Evolutionary conservation across 805 yeast genomes (phyloP), one percentile per base, ranked within the genome.

Genomic region (Ogataea paraovalis): DNA sequence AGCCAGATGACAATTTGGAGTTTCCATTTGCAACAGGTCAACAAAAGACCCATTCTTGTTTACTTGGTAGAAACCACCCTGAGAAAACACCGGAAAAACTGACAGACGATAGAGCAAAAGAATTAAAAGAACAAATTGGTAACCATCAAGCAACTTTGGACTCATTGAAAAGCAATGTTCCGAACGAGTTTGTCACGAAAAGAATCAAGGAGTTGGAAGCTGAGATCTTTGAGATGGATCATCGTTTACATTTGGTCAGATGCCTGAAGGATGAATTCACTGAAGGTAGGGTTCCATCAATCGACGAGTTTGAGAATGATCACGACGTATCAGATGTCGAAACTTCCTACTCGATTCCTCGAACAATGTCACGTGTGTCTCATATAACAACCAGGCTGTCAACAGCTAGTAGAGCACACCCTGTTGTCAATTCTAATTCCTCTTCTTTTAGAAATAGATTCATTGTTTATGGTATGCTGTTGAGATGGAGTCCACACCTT

Each of bases 401-500:
- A 4, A 36, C 49, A 9, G 33, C 28, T 8, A 46, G 52, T 23
- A 42, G 46, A 7, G 30, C 50, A 12, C 49, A 53, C 6, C 51
- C 51, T 5, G 57, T 59, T 75, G 53, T 51, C 3, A 57, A 60
- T 74, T 75, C 66, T 70, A 51, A 50, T 22, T 23, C 54, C 2
- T 62, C 67, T 1, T 55, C 61, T 8, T 65, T 54, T 41, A 49
- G 76, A 50, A 90, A 92, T 59, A 70, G 92, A 44, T 90, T 85
- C 61, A 81, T 85, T 51, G 70, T 90, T 32, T 94, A 89, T 59
- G 82, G 85, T 50, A 74, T 88, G 63, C 78, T 82, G 55, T 62
- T 89, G 55, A 82, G 80, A 54, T 90, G 97, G 96, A 83, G 86
- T 60, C 82, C 86, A 49, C 62, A 69, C 6, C 74, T 83, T 4